Base-by-base conservation (phyloP, 208 protist genomes). In the Trypanosoma rangeli region DNA sequence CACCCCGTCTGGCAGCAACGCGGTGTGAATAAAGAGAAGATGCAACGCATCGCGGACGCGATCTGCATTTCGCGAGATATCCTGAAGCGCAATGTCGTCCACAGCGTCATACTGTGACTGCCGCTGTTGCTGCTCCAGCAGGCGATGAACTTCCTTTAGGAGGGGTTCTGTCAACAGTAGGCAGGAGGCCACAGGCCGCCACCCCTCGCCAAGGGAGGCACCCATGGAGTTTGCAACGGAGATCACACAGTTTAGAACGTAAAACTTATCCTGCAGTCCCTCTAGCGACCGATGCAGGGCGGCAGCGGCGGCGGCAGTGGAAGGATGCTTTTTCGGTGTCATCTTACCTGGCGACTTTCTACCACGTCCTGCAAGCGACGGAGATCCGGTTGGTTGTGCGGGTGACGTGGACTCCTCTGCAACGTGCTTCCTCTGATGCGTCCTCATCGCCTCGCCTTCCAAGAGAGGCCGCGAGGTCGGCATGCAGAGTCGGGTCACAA, bases 31-130 rank as follows among this genome's bases (percentile, higher is more conserved):
- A 66, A 77, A 89, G 29, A 89, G 59, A 26, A 75, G 69, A 28
- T 81, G 79, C 37, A 92, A 67, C 31, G 86, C 79, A 68, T 92
- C 83, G 55, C 82, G 83, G 52, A 89, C 60, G 66, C 89, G 77
- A 37, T 78, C 61, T 10, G 77, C 79, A 62, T 84, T 79, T 42
- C 71, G 75, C n/a, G 78, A 46, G 26, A 82, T 29, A 48, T 70
- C 64, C 37, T 53, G 56, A 18, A 62, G 3, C 3, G 74, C 37
- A 44, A 61, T 72, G 83, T 76, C 59, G 62, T 70, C 59, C 67
- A 72, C 58, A 75, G 68, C 67, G 71, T 67, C 37, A 73, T 26
- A 28, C 20, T 56, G 61, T 15, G 15, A 37, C 28, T 44, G 53
- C 48, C 35, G 73, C 42, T 61, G 59, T 81, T 79, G 60, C 73